Evolutionary conservation across 2,329 filamentous ascomycete species (phyloP).

Genomic region (Alternaria incomplexa): DNA sequence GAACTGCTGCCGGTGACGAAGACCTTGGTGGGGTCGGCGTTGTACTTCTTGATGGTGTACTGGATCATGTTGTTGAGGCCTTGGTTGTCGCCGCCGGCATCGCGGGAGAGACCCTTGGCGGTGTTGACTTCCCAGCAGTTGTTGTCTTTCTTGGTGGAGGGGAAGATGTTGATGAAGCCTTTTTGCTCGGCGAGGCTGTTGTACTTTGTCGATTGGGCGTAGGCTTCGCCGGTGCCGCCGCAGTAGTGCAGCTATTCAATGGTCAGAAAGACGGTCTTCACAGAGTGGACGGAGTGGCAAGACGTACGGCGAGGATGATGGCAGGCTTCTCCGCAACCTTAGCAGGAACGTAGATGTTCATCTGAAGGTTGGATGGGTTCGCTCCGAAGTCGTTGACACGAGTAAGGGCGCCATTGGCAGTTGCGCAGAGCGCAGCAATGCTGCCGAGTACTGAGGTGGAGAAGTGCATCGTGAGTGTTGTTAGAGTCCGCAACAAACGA

Average conservation of each 20-base stretch:
- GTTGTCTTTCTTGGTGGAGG: constrained; percentile 56
- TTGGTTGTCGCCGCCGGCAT: constrained; percentile 62
- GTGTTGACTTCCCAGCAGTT: constrained; percentile 67
- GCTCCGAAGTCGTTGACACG: constrained; percentile 52
- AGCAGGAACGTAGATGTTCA: constrained; percentile 59
- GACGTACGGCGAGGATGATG: constrained; percentile 62
- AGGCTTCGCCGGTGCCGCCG: constrained; percentile 47
- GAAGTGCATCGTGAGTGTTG: constrained; percentile 13
- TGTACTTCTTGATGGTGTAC: constrained; percentile 60
- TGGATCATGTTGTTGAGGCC: constrained; percentile 65
- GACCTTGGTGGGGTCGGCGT: constrained; percentile 58
- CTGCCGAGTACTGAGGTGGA: not conserved
- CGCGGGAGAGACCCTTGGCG: constrained; percentile 59
- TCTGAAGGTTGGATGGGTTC: constrained; percentile 55
- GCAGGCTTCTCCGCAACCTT: constrained; percentile 55
- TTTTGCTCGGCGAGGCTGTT: constrained; percentile 56
- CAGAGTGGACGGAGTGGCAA: constrained; percentile 8
- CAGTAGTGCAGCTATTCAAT: constrained; percentile 33
- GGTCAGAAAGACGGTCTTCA: not conserved
- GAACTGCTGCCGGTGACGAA: constrained; percentile 35
- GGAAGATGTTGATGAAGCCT: constrained; percentile 67
- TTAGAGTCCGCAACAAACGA: not conserved
- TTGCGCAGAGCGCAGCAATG: constrained; percentile 8
- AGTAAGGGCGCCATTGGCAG: constrained; percentile 23
- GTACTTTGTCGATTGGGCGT: constrained; percentile 22